Conservation (phyloP, 441 rosid genomes). For the Gossypium laxum region DNA sequence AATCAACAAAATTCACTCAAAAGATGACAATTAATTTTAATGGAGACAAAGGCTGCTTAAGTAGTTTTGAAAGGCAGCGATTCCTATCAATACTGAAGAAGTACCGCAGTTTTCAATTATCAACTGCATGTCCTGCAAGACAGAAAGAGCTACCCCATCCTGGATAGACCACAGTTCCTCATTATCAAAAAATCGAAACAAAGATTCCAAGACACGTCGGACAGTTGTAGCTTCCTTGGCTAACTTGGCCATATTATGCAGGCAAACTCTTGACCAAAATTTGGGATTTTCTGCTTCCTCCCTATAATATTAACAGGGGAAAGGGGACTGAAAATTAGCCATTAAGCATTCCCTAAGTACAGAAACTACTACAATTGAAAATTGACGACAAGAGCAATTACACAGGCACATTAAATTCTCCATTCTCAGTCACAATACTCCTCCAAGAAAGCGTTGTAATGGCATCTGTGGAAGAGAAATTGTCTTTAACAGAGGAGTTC, state of each 20-base stretch:
- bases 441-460: constrained; percentile 45
- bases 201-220: constrained; percentile 51
- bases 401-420: constrained; percentile 45
- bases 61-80: constrained; percentile 7
- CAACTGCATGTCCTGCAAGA: constrained; percentile 46
- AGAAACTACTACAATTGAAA: not conserved
- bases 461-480: constrained; percentile 30
- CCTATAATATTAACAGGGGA: constrained; percentile 24
- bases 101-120: constrained; percentile 50
- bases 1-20: constrained; percentile 8
- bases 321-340: not conserved
- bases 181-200: constrained; percentile 50
- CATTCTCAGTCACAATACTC: constrained; percentile 50
- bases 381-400: constrained; percentile 31
- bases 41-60: constrained; percentile 3
- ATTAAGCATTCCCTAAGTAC: constrained; percentile 10
- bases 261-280: constrained; percentile 59
- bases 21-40: not conserved
- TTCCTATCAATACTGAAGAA: not conserved
- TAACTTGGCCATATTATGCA: constrained; percentile 44
- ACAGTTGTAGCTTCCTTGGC: constrained; percentile 59
- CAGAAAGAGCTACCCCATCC: constrained; percentile 45
- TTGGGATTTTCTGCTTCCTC: constrained; percentile 32
- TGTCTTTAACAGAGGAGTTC: constrained; percentile 28
- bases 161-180: constrained; percentile 45